Evolutionary conservation across 1,284 basidiomycete species (phyloP), one percentile per base, ranked within the genome.

Genomic region (Cryptococcus jaspeensis): DNA sequence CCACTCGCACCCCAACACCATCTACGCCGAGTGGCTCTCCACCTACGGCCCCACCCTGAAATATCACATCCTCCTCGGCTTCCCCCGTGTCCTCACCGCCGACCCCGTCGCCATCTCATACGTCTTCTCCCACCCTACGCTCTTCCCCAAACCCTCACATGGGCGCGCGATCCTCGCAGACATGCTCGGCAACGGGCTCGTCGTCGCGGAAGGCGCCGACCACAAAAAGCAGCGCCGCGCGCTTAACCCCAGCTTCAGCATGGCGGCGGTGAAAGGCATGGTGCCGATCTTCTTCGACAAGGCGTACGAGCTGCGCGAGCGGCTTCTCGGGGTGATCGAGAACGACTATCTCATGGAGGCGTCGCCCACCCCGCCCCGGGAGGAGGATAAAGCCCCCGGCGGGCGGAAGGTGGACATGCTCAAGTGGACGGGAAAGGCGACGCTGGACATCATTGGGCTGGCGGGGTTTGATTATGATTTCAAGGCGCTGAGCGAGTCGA

Each of bases 381-480:
- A 16, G 13, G 56, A 42, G 18, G 66, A 66, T 49, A 28, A 45
- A 5, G 61, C 64, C 1, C 35, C 32, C 3, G 63, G 63, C 1
- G 61, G 53, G 2, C 65, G 50, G 57, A 66, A 71, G 25, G 77
- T 87, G 41, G 86, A 90, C 61, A 82, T 83, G 16, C 75, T 87
- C 52, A 66, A 77, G 18, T 86, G 83, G 82, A 80, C 89, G 9
- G 82, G 80, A 1, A 81, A 83, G 35, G 82, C 85, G 8, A 87
- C 86, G 1, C 79, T 89, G 13, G 88, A 89, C 63, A 81, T 87
- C 45, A 87, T 90, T 53, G 87, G 87, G 5, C 78, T 85, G 42
- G 85, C 88, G 18, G 85, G 85, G 7, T 88, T 87, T 65, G 84
- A 82, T 48, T 87, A 87, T 73, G 63, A 78, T 22, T 86, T 88